Conservation (phyloP, 2,329 filamentous ascomycete species). For the Ascochyta clinopodiicola region DNA sequence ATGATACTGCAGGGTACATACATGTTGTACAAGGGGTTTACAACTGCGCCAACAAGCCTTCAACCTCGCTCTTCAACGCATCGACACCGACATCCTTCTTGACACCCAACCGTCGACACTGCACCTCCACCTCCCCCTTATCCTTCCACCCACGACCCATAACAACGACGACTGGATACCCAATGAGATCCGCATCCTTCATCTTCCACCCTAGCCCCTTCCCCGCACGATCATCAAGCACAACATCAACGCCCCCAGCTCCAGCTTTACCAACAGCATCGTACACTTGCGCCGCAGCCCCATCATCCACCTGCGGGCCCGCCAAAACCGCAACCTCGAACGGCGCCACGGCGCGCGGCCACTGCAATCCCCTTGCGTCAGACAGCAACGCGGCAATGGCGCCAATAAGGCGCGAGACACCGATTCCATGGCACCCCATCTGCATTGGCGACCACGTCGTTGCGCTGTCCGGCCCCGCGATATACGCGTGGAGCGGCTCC, state of each 20-base stretch:
- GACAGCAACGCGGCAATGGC: slow-evolving; percentile 79
- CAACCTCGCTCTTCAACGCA: slow-evolving; percentile 55
- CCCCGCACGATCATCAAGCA: slow-evolving; percentile 53
- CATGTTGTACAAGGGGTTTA: background rate
- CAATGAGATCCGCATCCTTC: slow-evolving; percentile 85
- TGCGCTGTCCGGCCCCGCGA: slow-evolving; percentile 55
- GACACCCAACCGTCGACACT: slow-evolving; percentile 72
- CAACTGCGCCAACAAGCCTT: slow-evolving; percentile 27
- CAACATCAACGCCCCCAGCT: slow-evolving; percentile 26
- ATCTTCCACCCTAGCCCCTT: slow-evolving; percentile 82
- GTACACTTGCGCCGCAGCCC: slow-evolving; percentile 66
- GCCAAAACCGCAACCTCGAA: slow-evolving; percentile 76
- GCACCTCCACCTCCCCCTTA: slow-evolving; percentile 69
- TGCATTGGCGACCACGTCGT: slow-evolving; percentile 65
- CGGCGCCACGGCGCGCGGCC: slow-evolving; percentile 86
- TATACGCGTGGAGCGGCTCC: slow-evolving; percentile 70
- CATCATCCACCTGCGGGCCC: slow-evolving; percentile 51
- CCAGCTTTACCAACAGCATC: slow-evolving; percentile 58
- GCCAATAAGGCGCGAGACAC: slow-evolving; percentile 87
- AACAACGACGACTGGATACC: slow-evolving; percentile 83
- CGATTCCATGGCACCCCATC: slow-evolving; percentile 98
- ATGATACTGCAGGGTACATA: background rate
- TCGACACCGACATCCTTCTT: slow-evolving; percentile 65
- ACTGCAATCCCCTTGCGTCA: slow-evolving; percentile 75
- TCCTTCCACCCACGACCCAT: slow-evolving; percentile 62